Percentiles rank a stretch among this genome's conserved stretches.
Conservation (phyloP, 192 early-diverging fungal species). For the Chytriomyces hyalinus region DNA sequence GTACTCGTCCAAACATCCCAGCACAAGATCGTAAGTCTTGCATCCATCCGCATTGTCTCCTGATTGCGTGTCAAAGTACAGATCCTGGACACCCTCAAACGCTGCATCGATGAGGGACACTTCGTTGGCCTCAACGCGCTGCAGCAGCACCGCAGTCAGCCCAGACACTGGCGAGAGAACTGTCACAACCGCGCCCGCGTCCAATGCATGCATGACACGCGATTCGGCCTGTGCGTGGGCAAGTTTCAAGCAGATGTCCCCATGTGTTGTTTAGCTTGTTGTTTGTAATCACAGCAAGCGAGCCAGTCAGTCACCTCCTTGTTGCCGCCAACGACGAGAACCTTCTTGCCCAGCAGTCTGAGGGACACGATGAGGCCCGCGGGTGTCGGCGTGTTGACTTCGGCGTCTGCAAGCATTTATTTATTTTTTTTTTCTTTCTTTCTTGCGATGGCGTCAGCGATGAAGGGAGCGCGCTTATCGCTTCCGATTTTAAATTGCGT, state of each 20-base stretch:
- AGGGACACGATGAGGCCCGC: slow-evolving; percentile 74
- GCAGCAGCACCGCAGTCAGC: slow-evolving; percentile 68
- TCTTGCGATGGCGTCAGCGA: no score
- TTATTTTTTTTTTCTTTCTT: no score
- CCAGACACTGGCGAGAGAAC: slow-evolving; percentile 67
- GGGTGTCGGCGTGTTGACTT: neutral
- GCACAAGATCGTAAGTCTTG: slow-evolving; percentile 11
- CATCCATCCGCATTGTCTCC: slow-evolving; percentile 12
- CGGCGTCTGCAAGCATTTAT: no score
- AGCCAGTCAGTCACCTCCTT: slow-evolving; percentile 51
- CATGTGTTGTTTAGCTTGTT: neutral
- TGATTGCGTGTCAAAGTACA: slow-evolving; percentile 41
- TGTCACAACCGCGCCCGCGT: slow-evolving; percentile 79
- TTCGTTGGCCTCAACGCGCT: slow-evolving; percentile 63
- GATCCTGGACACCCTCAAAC: slow-evolving; percentile 53
- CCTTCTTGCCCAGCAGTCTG: slow-evolving; percentile 72
- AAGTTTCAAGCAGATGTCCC: neutral
- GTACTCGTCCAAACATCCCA: slow-evolving; percentile 19
- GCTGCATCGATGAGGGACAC: slow-evolving; percentile 53
- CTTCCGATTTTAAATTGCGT: no score
- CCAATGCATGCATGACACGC: slow-evolving; percentile 80
- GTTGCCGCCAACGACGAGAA: slow-evolving; percentile 90
- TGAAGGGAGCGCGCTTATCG: no score
- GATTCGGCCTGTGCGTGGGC: slow-evolving; percentile 59
- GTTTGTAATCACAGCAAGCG: neutral